Base-by-base conservation (phyloP, 2,329 filamentous ascomycete genomes). In the Podosphaera leucotricha region DNA sequence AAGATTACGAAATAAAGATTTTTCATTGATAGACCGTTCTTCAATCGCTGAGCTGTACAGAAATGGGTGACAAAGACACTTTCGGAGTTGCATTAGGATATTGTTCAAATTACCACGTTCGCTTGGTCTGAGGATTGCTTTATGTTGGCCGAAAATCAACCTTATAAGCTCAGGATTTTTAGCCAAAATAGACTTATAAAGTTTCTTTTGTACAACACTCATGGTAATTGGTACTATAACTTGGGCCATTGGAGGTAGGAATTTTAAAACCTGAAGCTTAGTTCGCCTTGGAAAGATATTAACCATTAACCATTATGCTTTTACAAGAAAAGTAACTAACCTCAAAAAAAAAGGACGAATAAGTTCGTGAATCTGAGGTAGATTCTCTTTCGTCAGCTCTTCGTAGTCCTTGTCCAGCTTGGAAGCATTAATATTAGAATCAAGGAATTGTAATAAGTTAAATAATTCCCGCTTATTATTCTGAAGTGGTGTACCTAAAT, bases 181-280 rank as follows among this genome's bases (percentile, higher is more conserved):
- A 13, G 81, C 75, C 53, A 98, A 71, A 53, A 98, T 94, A 2
- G 81, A 92, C 57, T 86, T 90, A 63, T 90, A 93, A 0, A 98
- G 68, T 57, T 84, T 90, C 64, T 93, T 90, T 58, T 98, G 92
- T 11, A 98, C 66, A 13, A 84, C 68, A 1, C 82, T 86, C 86
- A 95, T 94, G 2, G 82, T 86, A n/a, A 98, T 77, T 0, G 90
- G 90, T 3, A 98, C 64, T 48, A 98, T 95, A 52, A 98, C 85
- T 55, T 95, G 87, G 1, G 81, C 79, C 73, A 98, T 85, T 0
- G 87, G 78, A 0, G 90, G 90, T 8, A 98, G 65, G 60, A 94
- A 93, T 35, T 82, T 87, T 43, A 98, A 66, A 0, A 94, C 87
- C 48, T 87, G 78, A 11, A 77, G 77, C 59, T 98, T 98, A 2